Evolutionary conservation across 106 monocot species (phyloP), one percentile per base, ranked within the genome.

Genomic region (Acorus calamus): DNA sequence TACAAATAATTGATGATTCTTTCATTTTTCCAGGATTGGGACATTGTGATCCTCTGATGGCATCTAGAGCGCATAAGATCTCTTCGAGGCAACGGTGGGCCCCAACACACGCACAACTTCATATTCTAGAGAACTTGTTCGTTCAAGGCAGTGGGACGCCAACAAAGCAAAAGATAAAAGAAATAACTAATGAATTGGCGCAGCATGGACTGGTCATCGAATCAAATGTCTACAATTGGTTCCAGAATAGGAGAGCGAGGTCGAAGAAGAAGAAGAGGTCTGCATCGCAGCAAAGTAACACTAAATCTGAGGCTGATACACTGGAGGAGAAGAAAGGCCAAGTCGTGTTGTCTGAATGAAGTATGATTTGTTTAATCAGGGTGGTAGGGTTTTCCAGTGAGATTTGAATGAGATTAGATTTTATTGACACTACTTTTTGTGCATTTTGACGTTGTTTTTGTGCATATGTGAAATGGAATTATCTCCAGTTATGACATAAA

Each of bases 141-240:
- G 73, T 79, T 5, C 73, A 84, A 63, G 93, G 83, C 53, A 68
- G 65, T 50, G 93, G 71, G 7, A 79, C 83, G n/a, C 93, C 86
- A 2, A 83, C 67, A 80, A 94, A 86, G 67, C 86, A 84, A 47
- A 94, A 84, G 79, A 83, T 94, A 41, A 79, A 81, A 55, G 81
- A 89, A 60, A 81, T 94, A 45, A 75, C 89, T 2, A 7, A 48
- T 45, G 77, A 86, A 45, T 76, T 94, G 5, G 57, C 86, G 4
- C 76, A 84, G 7, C 83, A 86, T 13, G 89, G 93, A n/a, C 76
- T 79, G 14, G 81, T 94, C 44, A 79, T 89, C 10, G 93, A 86
- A 63, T 71, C 83, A 9, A 94, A 94, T 73, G 89, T 94, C 8
- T 94, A 84, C 53, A 94, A 94, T 73, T 94, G 93, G 93, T 94